Evolutionary conservation across 2,329 filamentous ascomycete genomes (phyloP).

Genomic region (Alternaria conjuncta): DNA sequence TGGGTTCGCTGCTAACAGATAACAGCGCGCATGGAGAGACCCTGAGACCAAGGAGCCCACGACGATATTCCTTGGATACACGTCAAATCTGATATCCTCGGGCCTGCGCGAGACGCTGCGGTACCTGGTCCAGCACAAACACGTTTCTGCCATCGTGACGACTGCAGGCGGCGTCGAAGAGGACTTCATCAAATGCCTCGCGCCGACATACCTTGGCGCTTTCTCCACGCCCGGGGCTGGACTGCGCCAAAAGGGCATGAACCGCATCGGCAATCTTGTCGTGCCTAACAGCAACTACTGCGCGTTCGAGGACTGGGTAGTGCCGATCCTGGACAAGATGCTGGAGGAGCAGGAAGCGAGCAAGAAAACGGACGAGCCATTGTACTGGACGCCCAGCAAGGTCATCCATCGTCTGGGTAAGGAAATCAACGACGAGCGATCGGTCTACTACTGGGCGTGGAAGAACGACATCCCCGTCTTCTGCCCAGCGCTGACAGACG

Average conservation of each 20-base stretch:
- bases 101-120: conserved; percentile 89
- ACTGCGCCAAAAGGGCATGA: conserved; percentile 84
- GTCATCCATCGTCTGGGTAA: conserved; percentile 88
- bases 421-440: conserved; percentile 91
- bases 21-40: conserved; percentile 78
- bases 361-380: conserved; percentile 68
- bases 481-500: conserved; percentile 94
- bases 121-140: conserved; percentile 90
- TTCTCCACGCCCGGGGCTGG: conserved; percentile 79
- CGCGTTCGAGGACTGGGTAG: conserved; percentile 95
- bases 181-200: conserved; percentile 98
- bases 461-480: conserved; percentile 98
- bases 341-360: conserved; percentile 88
- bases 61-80: conserved; percentile 97
- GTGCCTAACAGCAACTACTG: conserved; percentile 99
- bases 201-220: conserved; percentile 87
- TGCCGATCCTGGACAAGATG: conserved; percentile 95
- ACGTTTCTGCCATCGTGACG: conserved; percentile 92
- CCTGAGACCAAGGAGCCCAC: conserved; percentile 79
- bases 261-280: conserved; percentile 93
- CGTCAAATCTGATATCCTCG: conserved; percentile 96
- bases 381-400: conserved; percentile 93
- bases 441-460: conserved; percentile 96
- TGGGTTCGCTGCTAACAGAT: conserved; percentile 35
- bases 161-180: conserved; percentile 96